Evolutionary conservation across 345 rosid genomes (phyloP).

Genomic region (Mallotus nudiflorus): DNA sequence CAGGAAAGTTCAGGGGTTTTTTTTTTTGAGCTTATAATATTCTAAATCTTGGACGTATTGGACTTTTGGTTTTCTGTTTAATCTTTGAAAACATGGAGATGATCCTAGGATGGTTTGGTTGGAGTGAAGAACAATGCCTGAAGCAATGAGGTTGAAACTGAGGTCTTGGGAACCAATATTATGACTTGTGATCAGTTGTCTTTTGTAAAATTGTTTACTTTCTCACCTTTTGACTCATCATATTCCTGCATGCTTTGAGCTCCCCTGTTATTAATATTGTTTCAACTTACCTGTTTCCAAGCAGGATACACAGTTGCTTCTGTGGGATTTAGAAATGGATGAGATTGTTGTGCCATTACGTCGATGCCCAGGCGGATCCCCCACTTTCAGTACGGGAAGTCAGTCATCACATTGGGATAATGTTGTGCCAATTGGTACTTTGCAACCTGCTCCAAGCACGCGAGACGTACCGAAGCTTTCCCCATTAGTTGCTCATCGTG

Average conservation of each 20-base stretch:
- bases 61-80: not conserved
- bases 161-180: not conserved
- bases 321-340: constrained; percentile 98
- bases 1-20: not conserved
- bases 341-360: constrained; percentile 97
- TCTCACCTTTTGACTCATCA: not conserved
- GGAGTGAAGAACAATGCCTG: not conserved
- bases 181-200: constrained; percentile 1
- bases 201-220: not conserved
- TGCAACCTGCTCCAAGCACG: constrained; percentile 94
- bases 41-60: not conserved
- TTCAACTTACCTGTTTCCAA: constrained; percentile 6
- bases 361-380: constrained; percentile 89
- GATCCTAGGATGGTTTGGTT: not conserved
- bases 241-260: not conserved
- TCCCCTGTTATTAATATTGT: not conserved
- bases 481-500: constrained; percentile 82
- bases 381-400: constrained; percentile 93
- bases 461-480: constrained; percentile 93
- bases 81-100: not conserved
- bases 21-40: no score
- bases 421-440: constrained; percentile 62
- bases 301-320: constrained; percentile 93
- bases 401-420: constrained; percentile 99
- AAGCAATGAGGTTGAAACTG: not conserved